A percentile compares a stretch with the other conserved stretches of the same genome.
Evolutionary conservation across 495 filamentous ascomycete genomes (phyloP).

Genomic region (Terfezia boudieri): DNA sequence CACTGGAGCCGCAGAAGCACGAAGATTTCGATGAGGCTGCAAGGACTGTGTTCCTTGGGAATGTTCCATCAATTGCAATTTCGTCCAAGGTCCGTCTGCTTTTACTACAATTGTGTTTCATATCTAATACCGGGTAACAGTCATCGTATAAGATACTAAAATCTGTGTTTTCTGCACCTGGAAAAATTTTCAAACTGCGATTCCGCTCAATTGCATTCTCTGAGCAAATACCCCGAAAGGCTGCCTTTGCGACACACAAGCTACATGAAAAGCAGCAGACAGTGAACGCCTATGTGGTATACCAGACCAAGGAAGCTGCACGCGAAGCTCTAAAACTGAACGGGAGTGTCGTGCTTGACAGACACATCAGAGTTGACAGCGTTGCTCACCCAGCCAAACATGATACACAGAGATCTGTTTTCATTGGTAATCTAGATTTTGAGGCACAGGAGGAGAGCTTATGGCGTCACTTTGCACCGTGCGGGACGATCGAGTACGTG

Average conservation of each 20-base stretch:
- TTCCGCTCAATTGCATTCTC: constrained; percentile 82
- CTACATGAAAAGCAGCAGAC: constrained; percentile 26
- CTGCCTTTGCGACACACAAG: constrained; percentile 75
- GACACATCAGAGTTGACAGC: constrained; percentile 75
- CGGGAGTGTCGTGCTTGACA: constrained; percentile 58
- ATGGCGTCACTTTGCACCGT: constrained; percentile 65
- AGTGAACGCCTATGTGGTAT: constrained; percentile 88
- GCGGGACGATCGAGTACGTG: constrained; percentile 74
- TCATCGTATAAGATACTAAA: constrained; percentile 22
- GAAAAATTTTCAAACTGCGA: constrained; percentile 69
- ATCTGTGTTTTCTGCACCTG: constrained; percentile 26
- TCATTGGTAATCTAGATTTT: constrained; percentile 90
- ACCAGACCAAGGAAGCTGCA: constrained; percentile 45
- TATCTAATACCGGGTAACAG: constrained; percentile 6
- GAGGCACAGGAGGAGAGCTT: constrained; percentile 87
- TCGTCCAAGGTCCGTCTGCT: constrained; percentile 37
- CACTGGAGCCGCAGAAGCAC: constrained; percentile 22
- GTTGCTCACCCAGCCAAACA: constrained; percentile 66
- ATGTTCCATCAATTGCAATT: constrained; percentile 63
- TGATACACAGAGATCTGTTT: constrained; percentile 77
- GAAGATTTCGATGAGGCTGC: constrained; percentile 61
- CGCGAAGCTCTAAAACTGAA: constrained; percentile 65
- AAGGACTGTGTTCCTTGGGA: constrained; percentile 82
- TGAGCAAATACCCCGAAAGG: constrained; percentile 64
- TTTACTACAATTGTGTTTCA: neutral